These are phyloP conservation scores for Grosmannia clavigera DNA, from an alignment of 2,329 filamentous ascomycete species.

Conservation along the genomic window DNA sequence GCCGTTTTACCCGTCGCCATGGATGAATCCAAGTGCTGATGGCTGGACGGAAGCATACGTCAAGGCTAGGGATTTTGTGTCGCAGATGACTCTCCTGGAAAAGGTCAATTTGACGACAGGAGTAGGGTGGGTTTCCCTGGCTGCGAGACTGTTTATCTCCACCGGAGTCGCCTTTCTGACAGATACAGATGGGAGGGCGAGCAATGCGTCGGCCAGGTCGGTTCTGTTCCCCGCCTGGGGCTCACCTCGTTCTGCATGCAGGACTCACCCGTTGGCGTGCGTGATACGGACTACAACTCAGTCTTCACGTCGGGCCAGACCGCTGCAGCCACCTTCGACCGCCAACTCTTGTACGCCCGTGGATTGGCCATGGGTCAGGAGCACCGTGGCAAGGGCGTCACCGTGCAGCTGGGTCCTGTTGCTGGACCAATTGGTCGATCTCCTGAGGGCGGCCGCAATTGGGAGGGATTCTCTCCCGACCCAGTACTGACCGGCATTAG, in stretches of 20 bases:
- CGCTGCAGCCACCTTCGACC: slow-evolving; percentile 73
- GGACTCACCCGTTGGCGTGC: slow-evolving; percentile 71
- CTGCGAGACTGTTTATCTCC: not conserved
- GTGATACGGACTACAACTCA: slow-evolving; percentile 65
- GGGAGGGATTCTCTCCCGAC: slow-evolving; percentile 62
- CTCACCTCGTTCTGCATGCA: slow-evolving; percentile 72
- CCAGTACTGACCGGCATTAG: slow-evolving; percentile 61
- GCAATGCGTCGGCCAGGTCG: slow-evolving; percentile 65
- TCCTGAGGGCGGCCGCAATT: slow-evolving; percentile 57
- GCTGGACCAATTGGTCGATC: slow-evolving; percentile 59
- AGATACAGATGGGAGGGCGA: slow-evolving; percentile 46
- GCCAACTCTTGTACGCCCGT: slow-evolving; percentile 55
- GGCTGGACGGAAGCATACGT: slow-evolving; percentile 66
- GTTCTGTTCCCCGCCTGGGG: slow-evolving; percentile 56
- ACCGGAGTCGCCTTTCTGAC: not conserved
- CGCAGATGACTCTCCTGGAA: slow-evolving; percentile 68
- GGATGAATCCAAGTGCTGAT: slow-evolving; percentile 60
- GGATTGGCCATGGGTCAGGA: slow-evolving; percentile 63
- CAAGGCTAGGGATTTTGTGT: slow-evolving; percentile 68
- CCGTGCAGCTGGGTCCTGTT: slow-evolving; percentile 62
- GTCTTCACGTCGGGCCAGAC: slow-evolving; percentile 72
- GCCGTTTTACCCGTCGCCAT: slow-evolving; percentile 76
- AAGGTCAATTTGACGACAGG: slow-evolving; percentile 95
- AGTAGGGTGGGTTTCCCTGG: slow-evolving; percentile 48
- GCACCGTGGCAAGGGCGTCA: slow-evolving; percentile 59